phyloP scores from a whole-genome alignment of 768 basidiomycete genomes.

The Lactarius vividus region DNA sequence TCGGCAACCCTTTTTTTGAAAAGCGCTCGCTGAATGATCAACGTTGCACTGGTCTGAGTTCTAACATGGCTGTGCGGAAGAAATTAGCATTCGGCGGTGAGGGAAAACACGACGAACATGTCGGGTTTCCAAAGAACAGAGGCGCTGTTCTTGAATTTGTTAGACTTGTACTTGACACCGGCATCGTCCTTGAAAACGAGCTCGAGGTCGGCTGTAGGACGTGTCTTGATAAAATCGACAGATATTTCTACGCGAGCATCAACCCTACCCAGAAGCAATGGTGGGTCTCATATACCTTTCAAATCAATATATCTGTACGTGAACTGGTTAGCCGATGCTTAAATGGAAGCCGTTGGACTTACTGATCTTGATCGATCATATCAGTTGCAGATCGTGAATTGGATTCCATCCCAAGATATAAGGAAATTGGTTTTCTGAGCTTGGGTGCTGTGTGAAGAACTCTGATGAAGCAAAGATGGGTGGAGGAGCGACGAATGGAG shows the following conservation, averaged over 20 bases:
- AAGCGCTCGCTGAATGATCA: not conserved
- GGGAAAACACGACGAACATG: not conserved
- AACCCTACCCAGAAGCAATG: not conserved
- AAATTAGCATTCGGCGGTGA: not conserved
- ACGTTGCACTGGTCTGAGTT: not conserved
- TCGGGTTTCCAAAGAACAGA: not conserved
- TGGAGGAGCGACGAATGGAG: no score
- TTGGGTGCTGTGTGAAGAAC: no score
- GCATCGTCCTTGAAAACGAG: not conserved
- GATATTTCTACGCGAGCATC: not conserved
- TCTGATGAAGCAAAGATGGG: no score
- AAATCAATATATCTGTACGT: not conserved
- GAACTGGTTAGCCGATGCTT: not conserved
- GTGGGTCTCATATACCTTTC: not conserved
- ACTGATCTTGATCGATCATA: not conserved
- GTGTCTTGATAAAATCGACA: not conserved
- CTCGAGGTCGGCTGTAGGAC: not conserved
- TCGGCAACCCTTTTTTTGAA: not conserved
- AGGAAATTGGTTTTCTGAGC: no score
- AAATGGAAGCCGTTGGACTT: not conserved
- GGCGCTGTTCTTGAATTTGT: not conserved
- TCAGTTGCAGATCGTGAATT: not conserved
- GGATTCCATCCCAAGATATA: not conserved
- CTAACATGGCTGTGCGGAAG: not conserved
- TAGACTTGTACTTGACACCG: not conserved